These are phyloP conservation scores for Penicillium frequentans DNA, from an alignment of 2,329 filamentous ascomycete genomes.

Conservation along the genomic window DNA sequence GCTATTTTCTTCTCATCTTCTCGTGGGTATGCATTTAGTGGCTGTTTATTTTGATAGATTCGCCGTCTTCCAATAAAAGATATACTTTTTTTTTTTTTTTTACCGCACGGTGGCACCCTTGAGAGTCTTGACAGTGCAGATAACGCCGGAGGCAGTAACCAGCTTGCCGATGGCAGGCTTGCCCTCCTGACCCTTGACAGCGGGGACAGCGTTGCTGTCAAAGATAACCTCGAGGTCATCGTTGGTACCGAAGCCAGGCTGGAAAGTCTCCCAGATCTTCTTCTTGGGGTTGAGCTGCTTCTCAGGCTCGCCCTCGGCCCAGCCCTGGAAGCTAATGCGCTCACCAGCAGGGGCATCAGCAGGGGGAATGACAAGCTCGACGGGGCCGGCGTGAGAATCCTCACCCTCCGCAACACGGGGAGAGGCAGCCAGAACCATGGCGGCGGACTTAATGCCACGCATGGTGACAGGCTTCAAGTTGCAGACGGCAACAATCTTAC, in stretches of 20 bases:
- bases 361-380: constrained; percentile 88
- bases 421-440: constrained; percentile 95
- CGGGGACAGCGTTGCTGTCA: constrained; percentile 74
- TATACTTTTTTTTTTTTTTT: constrained; percentile 9
- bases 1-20: constrained; percentile 20
- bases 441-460: constrained; percentile 77
- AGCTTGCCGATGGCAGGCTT: constrained; percentile 61
- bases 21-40: constrained; percentile 20
- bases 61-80: not conserved
- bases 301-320: constrained; percentile 83
- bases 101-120: constrained; percentile 82
- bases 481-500: constrained; percentile 92
- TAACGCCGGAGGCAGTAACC: constrained; percentile 72
- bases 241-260: constrained; percentile 93
- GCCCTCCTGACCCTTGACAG: constrained; percentile 65
- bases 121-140: constrained; percentile 80
- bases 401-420: constrained; percentile 81
- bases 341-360: constrained; percentile 78
- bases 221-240: constrained; percentile 80
- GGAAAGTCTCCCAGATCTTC: constrained; percentile 97
- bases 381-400: constrained; percentile 80
- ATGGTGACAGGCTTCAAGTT: constrained; percentile 99
- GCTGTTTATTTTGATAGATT: constrained; percentile 15
- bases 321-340: constrained; percentile 90
- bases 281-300: constrained; percentile 97